phyloP scores from a whole-genome alignment of 2,329 filamentous ascomycete genomes.

The Alternaria metachromatica region DNA sequence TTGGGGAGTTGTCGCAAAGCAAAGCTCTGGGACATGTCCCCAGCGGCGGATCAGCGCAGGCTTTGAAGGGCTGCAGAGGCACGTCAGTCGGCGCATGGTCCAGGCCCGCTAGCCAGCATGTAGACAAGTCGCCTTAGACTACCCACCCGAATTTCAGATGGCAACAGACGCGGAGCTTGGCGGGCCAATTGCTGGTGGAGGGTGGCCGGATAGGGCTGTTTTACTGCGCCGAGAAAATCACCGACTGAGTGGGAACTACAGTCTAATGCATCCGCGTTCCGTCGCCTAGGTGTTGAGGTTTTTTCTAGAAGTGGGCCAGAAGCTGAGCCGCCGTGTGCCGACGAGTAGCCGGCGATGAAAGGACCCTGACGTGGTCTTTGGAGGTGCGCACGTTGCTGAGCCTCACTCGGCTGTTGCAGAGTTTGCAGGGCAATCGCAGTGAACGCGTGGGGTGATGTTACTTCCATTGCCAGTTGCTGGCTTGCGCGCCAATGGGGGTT shows the following conservation, averaged over 20 bases:
- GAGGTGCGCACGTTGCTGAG: not conserved
- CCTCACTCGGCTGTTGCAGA: not conserved
- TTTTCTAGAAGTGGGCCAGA: conserved; percentile 24
- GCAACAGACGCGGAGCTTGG: conserved; percentile 26
- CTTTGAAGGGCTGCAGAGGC: conserved; percentile 37
- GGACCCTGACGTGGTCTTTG: not conserved
- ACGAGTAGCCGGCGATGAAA: conserved; percentile 1
- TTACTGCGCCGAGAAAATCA: conserved; percentile 22
- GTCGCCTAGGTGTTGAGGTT: conserved; percentile 12
- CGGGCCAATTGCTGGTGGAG: conserved; percentile 16
- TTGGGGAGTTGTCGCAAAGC: conserved; percentile 23
- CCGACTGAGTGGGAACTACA: conserved; percentile 16
- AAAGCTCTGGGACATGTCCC: conserved; percentile 21
- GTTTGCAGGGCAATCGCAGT: not conserved
- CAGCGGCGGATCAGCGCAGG: conserved; percentile 26
- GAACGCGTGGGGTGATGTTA: conserved; percentile 13
- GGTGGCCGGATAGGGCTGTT: conserved; percentile 17
- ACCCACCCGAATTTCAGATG: conserved; percentile 31
- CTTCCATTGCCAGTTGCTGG: not conserved
- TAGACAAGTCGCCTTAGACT: conserved; percentile 18
- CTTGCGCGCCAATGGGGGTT: conserved; percentile 20
- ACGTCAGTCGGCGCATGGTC: conserved; percentile 35
- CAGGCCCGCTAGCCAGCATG: conserved; percentile 30
- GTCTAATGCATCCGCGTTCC: conserved; percentile 7
- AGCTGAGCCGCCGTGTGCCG: conserved; percentile 5